Evolutionary conservation across 495 filamentous ascomycete species (phyloP), one percentile per base, ranked within the genome.

Genomic region (Penicillium paradoxum): DNA sequence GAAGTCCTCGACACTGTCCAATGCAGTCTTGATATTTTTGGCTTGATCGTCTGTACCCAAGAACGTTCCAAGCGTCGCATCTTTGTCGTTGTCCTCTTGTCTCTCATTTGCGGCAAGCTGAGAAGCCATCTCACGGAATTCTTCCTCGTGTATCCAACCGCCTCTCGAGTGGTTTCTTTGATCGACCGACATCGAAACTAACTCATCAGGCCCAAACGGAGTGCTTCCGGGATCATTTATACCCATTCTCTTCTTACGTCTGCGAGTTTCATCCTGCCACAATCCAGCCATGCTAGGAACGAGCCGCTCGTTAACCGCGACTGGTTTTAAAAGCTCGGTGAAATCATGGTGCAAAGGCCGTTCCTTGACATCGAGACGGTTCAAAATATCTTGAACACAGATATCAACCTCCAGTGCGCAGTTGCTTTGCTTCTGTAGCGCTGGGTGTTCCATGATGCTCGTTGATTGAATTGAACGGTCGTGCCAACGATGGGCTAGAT

Each of bases 211-310:
- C 13, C 84, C 81, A 63, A 95, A 95, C 0, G 89, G 87, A 57
- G 80, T 89, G 56, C 81, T 86, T 34, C 75, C 80, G 6, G 84
- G 79, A 50, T 82, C 75, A 3, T 64, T 57, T 21, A 85, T 70
- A 13, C 82, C 81, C 77, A 90, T 82, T 34, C 74, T 77, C 54
- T 76, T 78, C 61, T 88, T 90, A 30, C 91, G 82, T 42, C 93
- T 81, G 37, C 79, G 81, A 1, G 85, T 89, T 66, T 98, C 93
- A 63, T 96, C 91, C 67, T 83, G 83, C 93, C 93, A 98, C 15
- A 98, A 67, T 4, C 88, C 89, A 50, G 89, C 91, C 85, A 98
- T 89, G 56, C 95, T 97, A 63, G 87, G 90, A 36, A 97, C 91
- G 4, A 90, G 71, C 60, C 91, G 93, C 63, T 91, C 74, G 55